Percentiles rank a stretch among this genome's conserved stretches.
Conservation (phyloP, 1,284 basidiomycete genomes). For the Marasmius fiardii region DNA sequence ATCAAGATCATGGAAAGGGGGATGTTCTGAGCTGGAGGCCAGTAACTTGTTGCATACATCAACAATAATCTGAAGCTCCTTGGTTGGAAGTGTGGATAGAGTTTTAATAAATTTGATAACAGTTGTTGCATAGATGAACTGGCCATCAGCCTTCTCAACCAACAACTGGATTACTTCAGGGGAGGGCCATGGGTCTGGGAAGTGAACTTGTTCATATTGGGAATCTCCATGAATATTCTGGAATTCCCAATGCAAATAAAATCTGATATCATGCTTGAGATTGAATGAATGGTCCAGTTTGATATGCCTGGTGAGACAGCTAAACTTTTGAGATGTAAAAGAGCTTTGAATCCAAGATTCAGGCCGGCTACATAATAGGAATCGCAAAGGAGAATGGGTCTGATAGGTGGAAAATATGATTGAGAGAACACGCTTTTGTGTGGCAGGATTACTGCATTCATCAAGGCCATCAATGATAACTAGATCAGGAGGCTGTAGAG, state of each 20-base stretch:
- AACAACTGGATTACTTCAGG: slow-evolving; percentile 15
- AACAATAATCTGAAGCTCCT: slow-evolving; percentile 21
- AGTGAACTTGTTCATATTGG: too few species aligned
- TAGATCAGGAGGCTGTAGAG: background rate
- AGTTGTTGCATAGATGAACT: slow-evolving; percentile 24
- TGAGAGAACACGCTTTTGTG: background rate
- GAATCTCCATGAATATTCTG: background rate
- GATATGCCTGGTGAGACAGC: background rate
- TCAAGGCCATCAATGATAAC: slow-evolving; percentile 7
- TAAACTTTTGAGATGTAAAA: background rate
- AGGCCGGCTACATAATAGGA: slow-evolving; percentile 22
- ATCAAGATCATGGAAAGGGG: slow-evolving; percentile 24
- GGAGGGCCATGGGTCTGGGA: slow-evolving; percentile 18
- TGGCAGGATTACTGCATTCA: background rate
- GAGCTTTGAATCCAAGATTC: slow-evolving; percentile 23
- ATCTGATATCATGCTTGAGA: background rate
- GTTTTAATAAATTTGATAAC: slow-evolving; percentile 23
- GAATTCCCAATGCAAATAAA: background rate
- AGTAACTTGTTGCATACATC: background rate
- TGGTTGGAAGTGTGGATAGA: slow-evolving; percentile 17
- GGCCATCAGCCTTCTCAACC: slow-evolving; percentile 20
- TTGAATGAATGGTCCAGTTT: background rate
- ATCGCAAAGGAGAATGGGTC: slow-evolving; percentile 17
- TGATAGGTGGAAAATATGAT: background rate
- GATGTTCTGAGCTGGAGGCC: background rate